These are phyloP conservation scores for Uncinocarpus reesii DNA, from an alignment of 2,329 filamentous ascomycete species.

Conservation along the genomic window DNA sequence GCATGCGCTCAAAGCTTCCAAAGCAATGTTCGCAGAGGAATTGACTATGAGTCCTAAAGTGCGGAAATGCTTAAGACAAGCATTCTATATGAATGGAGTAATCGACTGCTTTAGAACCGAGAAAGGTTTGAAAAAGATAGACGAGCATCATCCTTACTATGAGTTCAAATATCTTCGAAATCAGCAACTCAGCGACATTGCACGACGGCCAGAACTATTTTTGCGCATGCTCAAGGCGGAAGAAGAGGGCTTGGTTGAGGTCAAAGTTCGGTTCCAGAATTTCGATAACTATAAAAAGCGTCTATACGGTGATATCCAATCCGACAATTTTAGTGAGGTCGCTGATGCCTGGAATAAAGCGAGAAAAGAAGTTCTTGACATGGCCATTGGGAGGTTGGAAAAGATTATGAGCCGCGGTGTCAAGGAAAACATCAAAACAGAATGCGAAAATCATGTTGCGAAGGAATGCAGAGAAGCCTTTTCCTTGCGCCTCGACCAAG, in stretches of 20 bases:
- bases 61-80: conserved; percentile 72
- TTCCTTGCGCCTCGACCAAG: conserved; percentile 81
- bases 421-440: conserved; percentile 85
- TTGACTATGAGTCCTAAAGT: conserved; percentile 78
- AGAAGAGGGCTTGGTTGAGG: conserved; percentile 81
- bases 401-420: conserved; percentile 79
- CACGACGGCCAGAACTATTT: conserved; percentile 76
- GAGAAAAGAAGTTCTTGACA: conserved; percentile 71
- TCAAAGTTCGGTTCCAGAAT: conserved; percentile 66
- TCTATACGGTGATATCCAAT: conserved; percentile 74
- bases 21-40: conserved; percentile 84
- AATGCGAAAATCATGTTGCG: conserved; percentile 88
- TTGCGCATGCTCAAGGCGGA: conserved; percentile 97
- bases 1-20: conserved; percentile 66
- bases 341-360: conserved; percentile 92
- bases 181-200: conserved; percentile 72
- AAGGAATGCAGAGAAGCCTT: conserved; percentile 81
- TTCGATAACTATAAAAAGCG: conserved; percentile 65
- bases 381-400: conserved; percentile 71
- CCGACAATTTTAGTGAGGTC: conserved; percentile 88
- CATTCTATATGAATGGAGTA: conserved; percentile 71
- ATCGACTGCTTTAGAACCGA: conserved; percentile 86
- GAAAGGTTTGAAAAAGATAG: conserved; percentile 85
- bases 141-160: conserved; percentile 91
- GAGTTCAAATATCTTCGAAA: conserved; percentile 95